Evolutionary conservation across 2,329 filamentous ascomycete species (phyloP).

Genomic region (Arthrinium puccinioides): DNA sequence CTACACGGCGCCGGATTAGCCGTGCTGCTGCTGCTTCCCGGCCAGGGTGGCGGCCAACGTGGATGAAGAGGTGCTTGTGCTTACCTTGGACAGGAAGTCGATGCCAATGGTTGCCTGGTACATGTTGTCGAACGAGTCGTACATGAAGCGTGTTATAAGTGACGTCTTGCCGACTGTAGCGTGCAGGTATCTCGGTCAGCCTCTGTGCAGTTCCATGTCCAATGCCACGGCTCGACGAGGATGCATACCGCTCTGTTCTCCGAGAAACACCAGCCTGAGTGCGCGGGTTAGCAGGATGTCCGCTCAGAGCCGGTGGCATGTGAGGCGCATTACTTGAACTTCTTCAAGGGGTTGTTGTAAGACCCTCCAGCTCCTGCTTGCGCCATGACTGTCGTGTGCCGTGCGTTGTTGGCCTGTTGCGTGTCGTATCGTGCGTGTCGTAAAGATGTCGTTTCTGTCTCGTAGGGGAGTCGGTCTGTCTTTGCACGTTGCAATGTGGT

Average conservation of each 20-base stretch:
- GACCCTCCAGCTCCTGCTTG: slow-evolving; percentile 65
- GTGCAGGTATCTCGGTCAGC: slow-evolving; percentile 6
- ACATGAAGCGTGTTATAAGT: slow-evolving; percentile 98
- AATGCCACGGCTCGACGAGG: neutral
- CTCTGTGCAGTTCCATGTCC: neutral
- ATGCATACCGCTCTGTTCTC: slow-evolving; percentile 90
- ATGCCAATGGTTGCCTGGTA: slow-evolving; percentile 99
- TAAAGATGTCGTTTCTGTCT: neutral
- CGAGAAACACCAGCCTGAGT: slow-evolving; percentile 84
- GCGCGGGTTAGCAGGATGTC: neutral
- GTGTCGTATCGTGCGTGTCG: neutral
- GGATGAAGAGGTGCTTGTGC: slow-evolving; percentile 9
- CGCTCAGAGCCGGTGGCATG: slow-evolving; percentile 4
- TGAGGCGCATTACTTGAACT: slow-evolving; percentile 75
- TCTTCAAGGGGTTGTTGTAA: slow-evolving; percentile 99
- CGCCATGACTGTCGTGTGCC: slow-evolving; percentile 58
- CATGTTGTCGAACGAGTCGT: slow-evolving; percentile 99
- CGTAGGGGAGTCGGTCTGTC: neutral
- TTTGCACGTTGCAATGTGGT: neutral
- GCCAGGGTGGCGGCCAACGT: neutral
- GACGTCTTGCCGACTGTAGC: slow-evolving; percentile 93
- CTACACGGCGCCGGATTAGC: slow-evolving; percentile 31
- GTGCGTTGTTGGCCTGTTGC: neutral
- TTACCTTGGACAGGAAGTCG: slow-evolving; percentile 96
- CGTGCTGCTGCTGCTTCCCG: neutral